phyloP scores from a whole-genome alignment of 2,329 filamentous ascomycete genomes.

The Purpureocillium lavendulum region DNA sequence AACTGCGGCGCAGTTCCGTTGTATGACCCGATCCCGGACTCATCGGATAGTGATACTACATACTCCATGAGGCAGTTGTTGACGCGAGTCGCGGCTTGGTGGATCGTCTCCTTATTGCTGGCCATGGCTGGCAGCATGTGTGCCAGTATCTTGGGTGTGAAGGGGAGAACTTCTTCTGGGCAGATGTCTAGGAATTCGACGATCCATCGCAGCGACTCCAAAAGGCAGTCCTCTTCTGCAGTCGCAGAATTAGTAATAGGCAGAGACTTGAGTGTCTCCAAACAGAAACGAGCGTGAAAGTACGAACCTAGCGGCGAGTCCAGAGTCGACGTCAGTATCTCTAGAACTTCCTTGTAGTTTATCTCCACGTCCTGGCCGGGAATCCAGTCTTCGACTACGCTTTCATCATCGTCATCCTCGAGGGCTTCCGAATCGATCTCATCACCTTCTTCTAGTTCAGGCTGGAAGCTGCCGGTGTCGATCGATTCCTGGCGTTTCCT shows the following conservation, averaged over 20 bases:
- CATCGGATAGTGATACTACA: conserved; percentile 82
- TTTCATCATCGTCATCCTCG: conserved; percentile 49
- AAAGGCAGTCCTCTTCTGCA: conserved; percentile 78
- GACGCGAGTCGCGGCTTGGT: conserved; percentile 78
- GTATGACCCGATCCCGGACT: conserved; percentile 29
- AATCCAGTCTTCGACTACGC: conserved; percentile 87
- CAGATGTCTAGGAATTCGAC: conserved; percentile 96
- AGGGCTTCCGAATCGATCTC: conserved; percentile 50
- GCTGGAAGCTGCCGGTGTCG: conserved; percentile 54
- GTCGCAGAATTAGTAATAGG: background rate
- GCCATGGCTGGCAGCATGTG: conserved; percentile 92
- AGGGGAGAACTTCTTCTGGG: conserved; percentile 89
- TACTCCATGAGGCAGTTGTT: conserved; percentile 91
- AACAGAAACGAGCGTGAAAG: background rate
- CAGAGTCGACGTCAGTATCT: conserved; percentile 84
- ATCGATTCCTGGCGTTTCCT: conserved; percentile 62
- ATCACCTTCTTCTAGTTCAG: conserved; percentile 51
- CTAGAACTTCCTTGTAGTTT: conserved; percentile 83
- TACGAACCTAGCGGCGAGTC: conserved; percentile 67
- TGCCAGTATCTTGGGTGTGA: conserved; percentile 84
- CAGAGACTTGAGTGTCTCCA: background rate
- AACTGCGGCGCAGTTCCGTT: conserved; percentile 15
- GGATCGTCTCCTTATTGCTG: conserved; percentile 81
- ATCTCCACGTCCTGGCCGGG: conserved; percentile 95
- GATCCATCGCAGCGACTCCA: conserved; percentile 90